Evolutionary conservation across 2,329 filamentous ascomycete species (phyloP), one percentile per base, ranked within the genome.

Genomic region (Ilyonectria robusta): DNA sequence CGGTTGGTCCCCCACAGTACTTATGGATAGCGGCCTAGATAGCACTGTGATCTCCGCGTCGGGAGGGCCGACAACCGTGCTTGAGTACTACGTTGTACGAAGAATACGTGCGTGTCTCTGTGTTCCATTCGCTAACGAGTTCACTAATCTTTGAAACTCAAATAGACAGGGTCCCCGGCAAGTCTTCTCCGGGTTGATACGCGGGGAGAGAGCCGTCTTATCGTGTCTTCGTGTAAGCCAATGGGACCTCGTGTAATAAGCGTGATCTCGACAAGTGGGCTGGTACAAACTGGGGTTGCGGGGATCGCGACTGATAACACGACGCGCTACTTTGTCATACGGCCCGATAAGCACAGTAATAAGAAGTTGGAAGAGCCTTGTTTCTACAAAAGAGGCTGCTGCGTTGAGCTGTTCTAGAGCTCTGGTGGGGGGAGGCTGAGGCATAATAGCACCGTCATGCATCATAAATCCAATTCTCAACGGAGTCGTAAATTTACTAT

Each of bases 1-100:
- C 17, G 31, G 26, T 51, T 51, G 15, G 47, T 11, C 26, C 7
- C 15, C 15, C 8, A n/a, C 3, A 13, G 9, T 29, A 26, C 26
- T 13, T 40, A 26, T 61, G 40, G 37, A 37, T 47, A 21, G n/a
- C 19, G 48, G n/a, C 48, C 15, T 42, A 54, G 59, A 61, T 61
- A 61, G 59, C 37, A 19, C 15, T 19, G 31, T 19, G 37, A 60
- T 55, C 26, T 15, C 31, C 47, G 29, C 59, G 42, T 61, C 50
- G 48, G 48, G 5, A 6, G 10, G 8, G 19, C 59, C 59, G 59
- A 61, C 59, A 46, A 31, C 26, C 53, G 35, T 15, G 17, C 31
- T 17, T 40, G 7, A 17, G 40, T 42, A n/a, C 13, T n/a, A 40
- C 6, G 37, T 40, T 6, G 37, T 26, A 26, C 26, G 37, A 19